These are phyloP conservation scores for Ascochyta koolunga DNA, from an alignment of 2,329 filamentous ascomycete genomes.

Conservation along the genomic window DNA sequence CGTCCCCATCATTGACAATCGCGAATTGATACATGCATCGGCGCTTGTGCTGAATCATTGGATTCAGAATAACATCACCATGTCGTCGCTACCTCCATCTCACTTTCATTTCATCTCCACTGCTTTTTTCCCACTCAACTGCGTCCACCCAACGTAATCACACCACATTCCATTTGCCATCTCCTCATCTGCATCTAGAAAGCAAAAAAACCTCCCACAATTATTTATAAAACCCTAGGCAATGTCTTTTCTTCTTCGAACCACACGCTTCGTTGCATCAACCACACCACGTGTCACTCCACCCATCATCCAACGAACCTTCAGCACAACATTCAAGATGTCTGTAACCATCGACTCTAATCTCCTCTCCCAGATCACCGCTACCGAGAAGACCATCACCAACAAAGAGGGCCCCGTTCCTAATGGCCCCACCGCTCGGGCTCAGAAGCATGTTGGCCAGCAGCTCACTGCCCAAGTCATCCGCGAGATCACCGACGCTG, in stretches of 20 bases:
- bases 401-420: slow-evolving; percentile 43
- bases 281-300: slow-evolving; percentile 15
- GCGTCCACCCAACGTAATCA: neutral
- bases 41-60: slow-evolving; percentile 10
- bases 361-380: slow-evolving; percentile 51
- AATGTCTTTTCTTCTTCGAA: slow-evolving; percentile 24
- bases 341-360: slow-evolving; percentile 42
- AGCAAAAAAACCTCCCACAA: neutral
- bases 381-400: slow-evolving; percentile 49
- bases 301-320: slow-evolving; percentile 16
- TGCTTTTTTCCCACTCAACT: neutral
- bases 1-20: slow-evolving; percentile 17
- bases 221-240: neutral
- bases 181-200: neutral
- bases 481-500: slow-evolving; percentile 51
- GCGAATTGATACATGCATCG: slow-evolving; percentile 12
- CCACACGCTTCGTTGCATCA: slow-evolving; percentile 14
- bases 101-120: neutral
- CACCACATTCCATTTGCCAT: neutral
- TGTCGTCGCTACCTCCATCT: neutral
- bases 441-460: slow-evolving; percentile 47
- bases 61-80: slow-evolving; percentile 5
- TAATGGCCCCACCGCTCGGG: slow-evolving; percentile 51
- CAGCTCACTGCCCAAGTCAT: slow-evolving; percentile 44
- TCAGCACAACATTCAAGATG: slow-evolving; percentile 23